Evolutionary conservation across 176 grass and related monocot species (phyloP), one percentile per base, ranked within the genome.

Genomic region (Carex scoparia): DNA sequence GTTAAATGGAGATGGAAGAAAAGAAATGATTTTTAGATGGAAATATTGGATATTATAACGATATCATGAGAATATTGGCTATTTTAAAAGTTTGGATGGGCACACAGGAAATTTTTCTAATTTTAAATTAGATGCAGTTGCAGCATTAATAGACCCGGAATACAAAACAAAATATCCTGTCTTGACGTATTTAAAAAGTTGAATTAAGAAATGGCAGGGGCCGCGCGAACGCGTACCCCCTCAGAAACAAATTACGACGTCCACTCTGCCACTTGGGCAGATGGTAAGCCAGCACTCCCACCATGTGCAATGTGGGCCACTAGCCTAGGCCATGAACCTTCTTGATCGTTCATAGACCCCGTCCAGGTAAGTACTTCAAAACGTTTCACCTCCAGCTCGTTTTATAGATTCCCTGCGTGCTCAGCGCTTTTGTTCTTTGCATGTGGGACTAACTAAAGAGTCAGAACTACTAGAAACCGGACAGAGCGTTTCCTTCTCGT

Each of bases 221-320:
- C 85, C 86, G 91, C 91, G 91, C 88, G 88, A 19, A 88, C 86
- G 91, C 86, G 84, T 88, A 90, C 91, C 88, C 91, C 91, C 83
- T 78, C 91, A 28, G 40, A 9, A 78, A 84, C 79, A 90, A 86
- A 89, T 89, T 83, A 77, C n/a, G 79, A 90, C 84, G 84, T 78
- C 65, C 78, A 87, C 79, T 86, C 69, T 90, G 68, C 84, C 71
- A 30, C 63, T 90, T 90, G 70, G 48, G 78, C 46, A 86, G 84
- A 89, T 86, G 87, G 84, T 86, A 86, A 49, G 40, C 81, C 65
- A 92, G 9, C 90, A 56, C 87, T 32, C 66, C 66, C 58, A 33
- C 67, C 2, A 42, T n/a, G 77, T 89, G 66, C 30, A 85, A 86
- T 87, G 85, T 58, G 85, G 88, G 82, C 74, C 51, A 32, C 69